Percentiles rank a stretch among this genome's conserved stretches.
Evolutionary conservation across 139 green algal genomes (phyloP).

Genomic region (Tetraselmis striata): DNA sequence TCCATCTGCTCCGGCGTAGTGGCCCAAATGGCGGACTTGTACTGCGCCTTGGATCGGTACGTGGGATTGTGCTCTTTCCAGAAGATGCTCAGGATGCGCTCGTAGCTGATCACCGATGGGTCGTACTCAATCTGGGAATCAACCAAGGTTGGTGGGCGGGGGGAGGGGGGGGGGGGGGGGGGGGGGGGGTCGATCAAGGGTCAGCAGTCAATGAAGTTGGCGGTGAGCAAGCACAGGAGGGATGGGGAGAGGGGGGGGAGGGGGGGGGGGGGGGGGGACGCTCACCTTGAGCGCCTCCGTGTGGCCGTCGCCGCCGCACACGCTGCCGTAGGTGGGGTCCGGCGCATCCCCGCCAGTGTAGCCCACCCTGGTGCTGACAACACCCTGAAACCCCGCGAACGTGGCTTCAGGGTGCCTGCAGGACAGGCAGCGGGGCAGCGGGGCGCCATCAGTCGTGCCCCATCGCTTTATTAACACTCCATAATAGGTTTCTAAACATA

Average conservation of each 20-base stretch:
- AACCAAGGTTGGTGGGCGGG: too few relatives aligned
- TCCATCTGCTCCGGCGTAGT: constrained; percentile 16
- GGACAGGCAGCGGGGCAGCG: too few relatives aligned
- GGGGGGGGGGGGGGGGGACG: too few relatives aligned
- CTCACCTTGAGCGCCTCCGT: constrained; percentile 23
- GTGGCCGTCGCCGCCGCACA: constrained; percentile 34
- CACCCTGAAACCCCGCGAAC: constrained; percentile 23
- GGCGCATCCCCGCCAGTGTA: constrained; percentile 30
- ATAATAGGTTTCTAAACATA: too few relatives aligned
- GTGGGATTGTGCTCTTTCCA: constrained; percentile 26
- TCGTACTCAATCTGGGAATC: constrained; percentile 17
- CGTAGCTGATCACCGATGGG: constrained; percentile 18
- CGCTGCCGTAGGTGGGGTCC: constrained; percentile 24
- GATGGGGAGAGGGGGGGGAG: too few relatives aligned
- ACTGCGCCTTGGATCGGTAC: constrained; percentile 17
- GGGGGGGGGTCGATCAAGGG: too few relatives aligned
- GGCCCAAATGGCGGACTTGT: constrained; percentile 27
- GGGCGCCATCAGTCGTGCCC: too few relatives aligned
- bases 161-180: too few relatives aligned
- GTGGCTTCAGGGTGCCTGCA: constrained; percentile 17
- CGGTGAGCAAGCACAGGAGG: too few relatives aligned
- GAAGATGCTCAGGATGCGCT: constrained; percentile 7
- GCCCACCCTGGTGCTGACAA: constrained; percentile 26
- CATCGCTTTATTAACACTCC: too few relatives aligned
- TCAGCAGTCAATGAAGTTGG: too few relatives aligned